A percentile compares a stretch with the other conserved stretches of the same genome.
These are phyloP conservation scores for Hemileccinum rubropunctum DNA, from an alignment of 768 basidiomycete species.

Conservation along the genomic window DNA sequence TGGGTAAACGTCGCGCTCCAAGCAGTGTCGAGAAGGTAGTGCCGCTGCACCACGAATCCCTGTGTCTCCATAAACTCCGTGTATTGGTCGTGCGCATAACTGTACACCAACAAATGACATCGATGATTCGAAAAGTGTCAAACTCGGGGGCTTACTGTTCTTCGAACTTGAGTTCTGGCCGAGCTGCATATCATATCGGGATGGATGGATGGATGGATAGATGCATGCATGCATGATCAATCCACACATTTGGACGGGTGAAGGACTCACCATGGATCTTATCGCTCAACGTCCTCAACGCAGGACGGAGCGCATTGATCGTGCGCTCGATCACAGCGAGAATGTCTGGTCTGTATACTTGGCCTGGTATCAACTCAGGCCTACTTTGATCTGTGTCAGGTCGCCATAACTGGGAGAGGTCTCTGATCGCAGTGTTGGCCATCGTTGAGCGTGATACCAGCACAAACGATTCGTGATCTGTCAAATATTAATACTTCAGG, in stretches of 20 bases:
- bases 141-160: conserved; percentile 49
- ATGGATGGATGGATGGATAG: no score
- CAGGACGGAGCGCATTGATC: conserved; percentile 50
- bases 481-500: no score
- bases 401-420: conserved; percentile 33
- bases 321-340: conserved; percentile 57
- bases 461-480: no score
- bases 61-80: conserved; percentile 64
- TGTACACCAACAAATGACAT: conserved; percentile 21
- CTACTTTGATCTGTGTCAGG: conserved; percentile 27
- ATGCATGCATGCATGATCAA: no score
- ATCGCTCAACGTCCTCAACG: conserved; percentile 59
- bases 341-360: conserved; percentile 55
- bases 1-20: conserved; percentile 68
- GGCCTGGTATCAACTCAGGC: conserved; percentile 16
- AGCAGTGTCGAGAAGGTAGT: conserved; percentile 67
- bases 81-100: conserved; percentile 68
- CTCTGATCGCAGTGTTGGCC: no score
- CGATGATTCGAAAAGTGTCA: neutral
- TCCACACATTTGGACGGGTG: no score
- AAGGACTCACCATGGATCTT: conserved; percentile 60
- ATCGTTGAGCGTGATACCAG: no score
- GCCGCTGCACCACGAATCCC: conserved; percentile 60
- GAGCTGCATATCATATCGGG: conserved; percentile 38
- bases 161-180: conserved; percentile 67